phyloP scores from a whole-genome alignment of 805 yeast genomes.

The Kluyveromyces dobzhanskii region DNA sequence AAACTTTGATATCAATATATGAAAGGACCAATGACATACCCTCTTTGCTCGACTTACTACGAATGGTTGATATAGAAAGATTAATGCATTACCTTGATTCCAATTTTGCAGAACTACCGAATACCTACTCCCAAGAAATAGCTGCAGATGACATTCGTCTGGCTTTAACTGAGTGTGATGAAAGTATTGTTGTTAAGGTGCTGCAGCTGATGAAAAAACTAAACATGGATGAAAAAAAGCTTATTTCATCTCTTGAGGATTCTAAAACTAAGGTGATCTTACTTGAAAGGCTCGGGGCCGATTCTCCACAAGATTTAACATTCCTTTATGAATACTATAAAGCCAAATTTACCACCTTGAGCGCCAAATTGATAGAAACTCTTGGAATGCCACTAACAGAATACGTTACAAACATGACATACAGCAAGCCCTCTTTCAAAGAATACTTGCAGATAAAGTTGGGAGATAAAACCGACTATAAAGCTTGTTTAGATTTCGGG shows the following conservation, averaged over 20 bases:
- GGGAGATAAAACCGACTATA: slow-evolving; percentile 7
- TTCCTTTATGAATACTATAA: slow-evolving; percentile 22
- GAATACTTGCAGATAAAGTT: slow-evolving; percentile 16
- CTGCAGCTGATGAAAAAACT: slow-evolving; percentile 9
- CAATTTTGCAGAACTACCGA: slow-evolving; percentile 9
- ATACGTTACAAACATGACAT: slow-evolving; percentile 18
- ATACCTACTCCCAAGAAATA: slow-evolving; percentile 8
- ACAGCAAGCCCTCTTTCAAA: slow-evolving; percentile 16
- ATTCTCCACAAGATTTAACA: slow-evolving; percentile 14
- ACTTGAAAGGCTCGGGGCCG: slow-evolving; percentile 19
- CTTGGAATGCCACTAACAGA: slow-evolving; percentile 12
- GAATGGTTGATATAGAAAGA: slow-evolving; percentile 3
- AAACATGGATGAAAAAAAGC: slow-evolving; percentile 9
- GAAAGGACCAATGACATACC: slow-evolving; percentile 9
- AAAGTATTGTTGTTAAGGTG: slow-evolving; percentile 5
- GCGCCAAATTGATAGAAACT: slow-evolving; percentile 12
- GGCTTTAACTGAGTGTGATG: slow-evolving; percentile 7
- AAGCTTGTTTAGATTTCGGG: slow-evolving; percentile 5
- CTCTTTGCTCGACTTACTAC: slow-evolving; percentile 11
- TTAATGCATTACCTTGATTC: slow-evolving; percentile 9
- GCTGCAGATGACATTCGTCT: slow-evolving; percentile 13
- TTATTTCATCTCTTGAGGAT: slow-evolving; percentile 12
- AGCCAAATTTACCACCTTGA: slow-evolving; percentile 14
- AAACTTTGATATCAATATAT: slow-evolving; percentile 12
- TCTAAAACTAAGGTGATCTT: slow-evolving; percentile 16